A percentile compares a stretch with the other conserved stretches of the same genome.
Evolutionary conservation across 768 basidiomycete genomes (phyloP).

Genomic region (Sarcomyxa edulis): DNA sequence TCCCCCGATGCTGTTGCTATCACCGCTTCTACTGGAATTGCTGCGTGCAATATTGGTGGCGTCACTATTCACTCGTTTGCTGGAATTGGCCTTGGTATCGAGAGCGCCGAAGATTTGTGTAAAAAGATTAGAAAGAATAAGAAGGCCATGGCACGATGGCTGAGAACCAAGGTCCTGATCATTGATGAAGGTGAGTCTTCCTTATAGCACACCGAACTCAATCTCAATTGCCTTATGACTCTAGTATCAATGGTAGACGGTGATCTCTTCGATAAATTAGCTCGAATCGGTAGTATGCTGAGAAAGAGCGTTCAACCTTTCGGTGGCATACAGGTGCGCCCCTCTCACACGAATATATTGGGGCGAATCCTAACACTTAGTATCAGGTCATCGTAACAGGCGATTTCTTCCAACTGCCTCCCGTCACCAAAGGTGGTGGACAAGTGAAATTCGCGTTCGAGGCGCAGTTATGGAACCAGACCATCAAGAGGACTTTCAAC

Average conservation of each 20-base stretch:
- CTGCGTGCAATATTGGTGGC: slow-evolving; percentile 96
- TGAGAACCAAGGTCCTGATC: slow-evolving; percentile 77
- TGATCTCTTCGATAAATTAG: slow-evolving; percentile 87
- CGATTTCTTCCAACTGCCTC: slow-evolving; percentile 98
- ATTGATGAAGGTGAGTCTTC: slow-evolving; percentile 65
- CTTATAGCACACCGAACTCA: neutral
- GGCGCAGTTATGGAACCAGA: slow-evolving; percentile 67
- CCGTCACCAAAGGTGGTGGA: slow-evolving; percentile 62
- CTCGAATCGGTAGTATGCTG: slow-evolving; percentile 58
- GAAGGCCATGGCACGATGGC: slow-evolving; percentile 79
- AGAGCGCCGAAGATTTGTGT: slow-evolving; percentile 54
- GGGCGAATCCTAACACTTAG: no score
- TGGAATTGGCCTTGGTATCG: slow-evolving; percentile 85
- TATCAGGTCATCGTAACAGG: slow-evolving; percentile 86
- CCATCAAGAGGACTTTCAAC: slow-evolving; percentile 82
- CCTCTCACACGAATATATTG: no score
- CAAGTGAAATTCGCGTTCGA: slow-evolving; percentile 89
- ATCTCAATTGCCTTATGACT: slow-evolving; percentile 2
- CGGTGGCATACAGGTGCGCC: slow-evolving; percentile 83
- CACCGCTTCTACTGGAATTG: slow-evolving; percentile 94
- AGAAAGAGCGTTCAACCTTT: slow-evolving; percentile 69
- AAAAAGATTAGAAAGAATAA: slow-evolving; percentile 74
- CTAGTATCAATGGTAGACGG: slow-evolving; percentile 98
- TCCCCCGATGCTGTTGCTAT: slow-evolving; percentile 77
- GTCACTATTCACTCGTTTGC: slow-evolving; percentile 93